Percentiles rank a stretch among this genome's conserved stretches.
Conservation (phyloP, 768 basidiomycete genomes). For the Flagelloscypha sp. region DNA sequence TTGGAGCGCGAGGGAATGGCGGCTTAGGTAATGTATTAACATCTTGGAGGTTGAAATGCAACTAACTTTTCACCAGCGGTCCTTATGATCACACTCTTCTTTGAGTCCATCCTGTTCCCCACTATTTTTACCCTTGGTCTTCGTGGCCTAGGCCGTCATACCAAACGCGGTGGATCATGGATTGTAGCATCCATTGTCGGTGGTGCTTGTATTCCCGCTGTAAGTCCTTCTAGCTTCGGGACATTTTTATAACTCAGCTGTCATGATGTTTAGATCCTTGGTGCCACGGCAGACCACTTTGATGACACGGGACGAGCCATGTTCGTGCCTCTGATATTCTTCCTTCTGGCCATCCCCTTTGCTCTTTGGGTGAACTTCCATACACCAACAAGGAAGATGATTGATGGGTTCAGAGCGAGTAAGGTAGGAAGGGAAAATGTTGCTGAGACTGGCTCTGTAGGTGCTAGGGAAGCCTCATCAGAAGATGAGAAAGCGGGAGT, state of each 20-base stretch:
- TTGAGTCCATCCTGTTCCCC: slow-evolving; percentile 28
- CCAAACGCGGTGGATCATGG: slow-evolving; percentile 25
- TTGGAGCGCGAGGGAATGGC: slow-evolving; percentile 21
- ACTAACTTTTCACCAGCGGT: no score
- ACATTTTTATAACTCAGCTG: neutral
- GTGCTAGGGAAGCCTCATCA: no score
- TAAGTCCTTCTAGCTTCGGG: neutral
- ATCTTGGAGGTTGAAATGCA: no score
- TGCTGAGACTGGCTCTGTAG: no score
- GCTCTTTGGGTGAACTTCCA: slow-evolving; percentile 23
- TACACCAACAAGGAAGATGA: neutral
- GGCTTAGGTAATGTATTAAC: no score
- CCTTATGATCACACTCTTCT: slow-evolving; percentile 24
- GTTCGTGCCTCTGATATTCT: slow-evolving; percentile 25
- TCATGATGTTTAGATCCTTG: slow-evolving; percentile 23
- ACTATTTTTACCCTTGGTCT: slow-evolving; percentile 27
- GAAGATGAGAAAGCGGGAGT: no score
- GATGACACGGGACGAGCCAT: slow-evolving; percentile 26
- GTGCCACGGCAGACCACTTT: slow-evolving; percentile 21
- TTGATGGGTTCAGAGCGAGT: neutral
- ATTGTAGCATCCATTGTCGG: slow-evolving; percentile 26
- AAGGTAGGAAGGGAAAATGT: slow-evolving; percentile 1
- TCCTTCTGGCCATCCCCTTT: slow-evolving; percentile 19
- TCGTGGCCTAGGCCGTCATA: slow-evolving; percentile 24
- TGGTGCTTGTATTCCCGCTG: slow-evolving; percentile 21